phyloP scores from a whole-genome alignment of 1,284 basidiomycete genomes.

The Papiliotrema nemorosa region DNA sequence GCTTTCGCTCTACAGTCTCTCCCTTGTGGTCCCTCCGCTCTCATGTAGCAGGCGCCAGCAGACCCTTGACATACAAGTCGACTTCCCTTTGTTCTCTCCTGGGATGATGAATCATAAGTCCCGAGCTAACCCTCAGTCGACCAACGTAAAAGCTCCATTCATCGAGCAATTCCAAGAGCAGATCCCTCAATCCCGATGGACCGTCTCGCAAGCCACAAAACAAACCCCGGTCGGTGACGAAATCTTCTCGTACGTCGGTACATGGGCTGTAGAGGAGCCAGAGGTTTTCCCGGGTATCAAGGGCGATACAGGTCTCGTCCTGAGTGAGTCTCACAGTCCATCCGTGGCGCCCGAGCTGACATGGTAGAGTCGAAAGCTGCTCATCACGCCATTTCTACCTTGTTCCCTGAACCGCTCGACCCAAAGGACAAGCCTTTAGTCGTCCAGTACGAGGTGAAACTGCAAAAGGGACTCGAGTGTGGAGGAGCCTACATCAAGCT shows the following conservation, averaged over 20 bases:
- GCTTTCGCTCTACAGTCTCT: not conserved
- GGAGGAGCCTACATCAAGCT: constrained; percentile 99
- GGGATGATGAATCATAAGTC: not conserved
- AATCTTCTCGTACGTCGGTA: constrained; percentile 93
- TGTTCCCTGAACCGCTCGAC: constrained; percentile 70
- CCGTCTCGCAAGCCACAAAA: constrained; percentile 93
- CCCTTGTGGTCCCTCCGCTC: too few relatives aligned
- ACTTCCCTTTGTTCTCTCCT: not conserved
- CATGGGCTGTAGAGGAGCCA: constrained; percentile 95
- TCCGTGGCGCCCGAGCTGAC: constrained; percentile 7
- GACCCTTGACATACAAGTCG: too few relatives aligned
- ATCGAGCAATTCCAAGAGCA: constrained; percentile 94
- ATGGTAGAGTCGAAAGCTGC: constrained; percentile 51
- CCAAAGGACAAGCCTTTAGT: constrained; percentile 86
- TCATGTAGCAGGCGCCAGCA: too few relatives aligned
- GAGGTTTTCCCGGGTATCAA: constrained; percentile 63
- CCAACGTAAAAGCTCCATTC: constrained; percentile 84
- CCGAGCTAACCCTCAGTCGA: constrained; percentile 56
- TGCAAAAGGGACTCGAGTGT: constrained; percentile 98
- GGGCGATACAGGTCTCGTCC: constrained; percentile 84
- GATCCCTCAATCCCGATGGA: constrained; percentile 73
- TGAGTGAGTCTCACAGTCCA: constrained; percentile 52
- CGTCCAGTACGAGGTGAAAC: constrained; percentile 98
- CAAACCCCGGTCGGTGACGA: constrained; percentile 90
- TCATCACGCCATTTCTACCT: constrained; percentile 90